These are phyloP conservation scores for Stentor roeselii DNA, from an alignment of 73 alveolate genomes.

Conservation along the genomic window DNA sequence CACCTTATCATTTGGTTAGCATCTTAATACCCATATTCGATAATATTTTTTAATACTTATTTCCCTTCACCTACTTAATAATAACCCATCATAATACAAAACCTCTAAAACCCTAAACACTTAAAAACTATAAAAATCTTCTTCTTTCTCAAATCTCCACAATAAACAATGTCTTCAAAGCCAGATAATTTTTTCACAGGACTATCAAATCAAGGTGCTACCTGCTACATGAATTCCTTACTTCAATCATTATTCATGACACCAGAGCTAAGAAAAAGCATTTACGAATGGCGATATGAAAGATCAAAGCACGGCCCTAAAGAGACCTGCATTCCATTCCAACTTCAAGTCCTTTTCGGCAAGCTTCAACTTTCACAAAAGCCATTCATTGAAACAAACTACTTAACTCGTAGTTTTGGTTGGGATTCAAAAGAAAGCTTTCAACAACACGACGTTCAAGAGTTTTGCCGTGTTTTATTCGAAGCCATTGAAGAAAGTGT, in stretches of 20 bases:
- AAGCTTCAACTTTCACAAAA: slow-evolving; percentile 40
- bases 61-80: too few species aligned
- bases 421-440: slow-evolving; percentile 51
- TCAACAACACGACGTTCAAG: slow-evolving; percentile 73
- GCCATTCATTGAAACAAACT: slow-evolving; percentile 29
- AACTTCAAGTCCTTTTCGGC: slow-evolving; percentile 63
- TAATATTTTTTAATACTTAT: too few species aligned
- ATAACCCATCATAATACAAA: too few species aligned
- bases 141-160: too few species aligned
- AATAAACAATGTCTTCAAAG: neutral
- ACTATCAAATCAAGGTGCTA: slow-evolving; percentile 72
- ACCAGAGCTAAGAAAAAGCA: slow-evolving; percentile 54
- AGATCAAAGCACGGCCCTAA: slow-evolving; percentile 45
- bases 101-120: too few species aligned
- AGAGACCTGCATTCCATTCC: slow-evolving; percentile 58
- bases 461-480: slow-evolving; percentile 89
- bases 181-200: slow-evolving; percentile 45
- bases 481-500: slow-evolving; percentile 88
- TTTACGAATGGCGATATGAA: slow-evolving; percentile 19
- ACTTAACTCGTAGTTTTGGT: slow-evolving; percentile 44
- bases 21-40: too few species aligned
- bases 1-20: too few species aligned
- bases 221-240: slow-evolving; percentile 91
- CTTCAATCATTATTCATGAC: slow-evolving; percentile 82
- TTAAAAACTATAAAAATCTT: too few species aligned